Percentiles rank a stretch among this genome's conserved stretches.
Conservation (phyloP, 805 yeast genomes). For the Ogataea trehaloabstinens region DNA sequence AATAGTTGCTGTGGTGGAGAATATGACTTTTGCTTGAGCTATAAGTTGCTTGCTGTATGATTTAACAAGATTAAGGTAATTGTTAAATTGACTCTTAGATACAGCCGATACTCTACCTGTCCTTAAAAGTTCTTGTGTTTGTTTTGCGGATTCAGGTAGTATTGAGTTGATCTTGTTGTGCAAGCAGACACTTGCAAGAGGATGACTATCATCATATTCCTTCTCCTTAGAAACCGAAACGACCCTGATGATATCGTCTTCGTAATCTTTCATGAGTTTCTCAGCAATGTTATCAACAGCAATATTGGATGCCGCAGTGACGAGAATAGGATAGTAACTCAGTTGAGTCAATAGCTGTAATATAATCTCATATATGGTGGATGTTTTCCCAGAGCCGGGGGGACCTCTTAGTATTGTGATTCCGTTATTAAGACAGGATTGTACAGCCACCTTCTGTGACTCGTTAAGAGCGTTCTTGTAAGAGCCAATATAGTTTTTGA, state of each 20-base stretch:
- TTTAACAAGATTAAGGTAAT: slow-evolving; percentile 43
- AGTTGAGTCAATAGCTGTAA: slow-evolving; percentile 66
- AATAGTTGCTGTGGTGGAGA: slow-evolving; percentile 71
- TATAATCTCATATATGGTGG: slow-evolving; percentile 78
- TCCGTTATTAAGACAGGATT: slow-evolving; percentile 62
- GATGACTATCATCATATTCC: slow-evolving; percentile 56
- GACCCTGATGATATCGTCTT: slow-evolving; percentile 53
- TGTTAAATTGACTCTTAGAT: slow-evolving; percentile 47
- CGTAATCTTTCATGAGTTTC: slow-evolving; percentile 51
- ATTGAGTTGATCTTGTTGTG: slow-evolving; percentile 57
- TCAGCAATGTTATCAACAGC: slow-evolving; percentile 79
- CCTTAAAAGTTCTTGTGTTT: slow-evolving; percentile 42
- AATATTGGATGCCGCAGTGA: slow-evolving; percentile 73
- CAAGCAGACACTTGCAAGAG: slow-evolving; percentile 56
- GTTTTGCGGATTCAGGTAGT: slow-evolving; percentile 44
- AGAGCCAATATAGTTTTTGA: slow-evolving; percentile 52
- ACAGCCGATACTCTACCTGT: slow-evolving; percentile 40
- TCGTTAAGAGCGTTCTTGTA: slow-evolving; percentile 54
- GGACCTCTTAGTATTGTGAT: slow-evolving; percentile 68
- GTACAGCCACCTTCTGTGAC: slow-evolving; percentile 74
- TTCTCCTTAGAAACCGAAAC: slow-evolving; percentile 58
- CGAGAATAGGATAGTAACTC: slow-evolving; percentile 60
- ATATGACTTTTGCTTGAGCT: slow-evolving; percentile 65
- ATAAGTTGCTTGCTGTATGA: slow-evolving; percentile 48
- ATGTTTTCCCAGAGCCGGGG: slow-evolving; percentile 82